These are phyloP conservation scores for Nicotiana sylvestris DNA, from an alignment of 257 asterid genomes.

Conservation along the genomic window DNA sequence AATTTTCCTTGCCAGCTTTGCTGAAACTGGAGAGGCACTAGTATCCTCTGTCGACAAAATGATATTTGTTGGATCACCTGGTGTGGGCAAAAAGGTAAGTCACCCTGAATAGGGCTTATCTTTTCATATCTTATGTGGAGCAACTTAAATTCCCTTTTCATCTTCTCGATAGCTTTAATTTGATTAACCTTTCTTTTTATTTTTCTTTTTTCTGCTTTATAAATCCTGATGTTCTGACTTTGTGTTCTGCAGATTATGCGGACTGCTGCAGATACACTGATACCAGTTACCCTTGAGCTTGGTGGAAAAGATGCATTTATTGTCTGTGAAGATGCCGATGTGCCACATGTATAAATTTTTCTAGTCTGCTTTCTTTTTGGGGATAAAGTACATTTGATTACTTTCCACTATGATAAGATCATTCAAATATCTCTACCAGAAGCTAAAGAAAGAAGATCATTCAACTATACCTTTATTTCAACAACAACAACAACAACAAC, in stretches of 20 bases:
- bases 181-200: slow-evolving; percentile 1
- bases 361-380: slow-evolving; percentile 6
- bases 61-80: slow-evolving; percentile 96
- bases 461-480: too few relatives aligned
- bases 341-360: slow-evolving; percentile 65
- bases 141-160: not conserved
- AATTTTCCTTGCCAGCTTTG: slow-evolving; percentile 58
- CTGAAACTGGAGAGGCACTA: slow-evolving; percentile 97
- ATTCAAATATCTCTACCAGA: not conserved
- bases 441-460: slow-evolving; percentile 8
- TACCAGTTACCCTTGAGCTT: slow-evolving; percentile 95
- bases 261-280: slow-evolving; percentile 77
- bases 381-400: slow-evolving; percentile 1
- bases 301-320: slow-evolving; percentile 98
- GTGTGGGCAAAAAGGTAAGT: slow-evolving; percentile 90
- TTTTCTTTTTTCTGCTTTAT: not conserved
- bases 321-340: slow-evolving; percentile 91
- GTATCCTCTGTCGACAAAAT: slow-evolving; percentile 91
- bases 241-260: slow-evolving; percentile 72
- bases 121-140: not conserved
- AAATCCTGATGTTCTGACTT: not conserved
- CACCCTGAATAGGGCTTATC: not conserved
- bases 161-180: not conserved
- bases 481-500: too few relatives aligned
- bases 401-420: not conserved